Conservation (phyloP, 305 asterid species). For the Striga hermonthica region DNA sequence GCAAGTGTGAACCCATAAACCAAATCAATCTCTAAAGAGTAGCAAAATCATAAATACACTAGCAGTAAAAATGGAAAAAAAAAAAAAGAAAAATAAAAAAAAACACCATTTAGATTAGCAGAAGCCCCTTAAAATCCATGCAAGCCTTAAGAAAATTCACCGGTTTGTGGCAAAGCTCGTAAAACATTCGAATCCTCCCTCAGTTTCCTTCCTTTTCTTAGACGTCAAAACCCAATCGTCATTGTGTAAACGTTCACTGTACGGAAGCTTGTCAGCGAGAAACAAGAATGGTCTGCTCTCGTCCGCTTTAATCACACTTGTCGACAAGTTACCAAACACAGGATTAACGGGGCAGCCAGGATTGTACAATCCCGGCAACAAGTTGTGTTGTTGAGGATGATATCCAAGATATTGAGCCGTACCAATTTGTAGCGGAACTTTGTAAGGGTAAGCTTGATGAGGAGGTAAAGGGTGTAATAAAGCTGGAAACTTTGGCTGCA, state of each 20-base stretch:
- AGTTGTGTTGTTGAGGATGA: no score
- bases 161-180: slow-evolving; percentile 45
- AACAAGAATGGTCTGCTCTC: slow-evolving; percentile 32
- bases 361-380: slow-evolving; percentile 24
- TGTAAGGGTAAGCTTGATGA: slow-evolving; percentile 35
- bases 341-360: slow-evolving; percentile 26
- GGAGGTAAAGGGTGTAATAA: slow-evolving; percentile 37
- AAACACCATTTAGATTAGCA: slow-evolving; percentile 29
- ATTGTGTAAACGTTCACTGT: slow-evolving; percentile 35
- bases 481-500: slow-evolving; percentile 38
- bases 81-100: slow-evolving; percentile 16
- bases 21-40: background rate
- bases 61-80: background rate
- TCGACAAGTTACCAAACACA: slow-evolving; percentile 25
- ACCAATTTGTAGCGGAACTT: slow-evolving; percentile 35
- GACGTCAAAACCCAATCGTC: slow-evolving; percentile 40
- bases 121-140: slow-evolving; percentile 16
- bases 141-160: no score
- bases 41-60: slow-evolving; percentile 23
- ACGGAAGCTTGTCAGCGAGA: slow-evolving; percentile 32
- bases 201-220: slow-evolving; percentile 54
- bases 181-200: slow-evolving; percentile 43
- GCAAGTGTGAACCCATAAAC: background rate
- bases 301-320: slow-evolving; percentile 30
- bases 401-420: no score